Evolutionary conservation across 2,329 filamentous ascomycete genomes (phyloP).

Genomic region (Ceratocystis variospora): DNA sequence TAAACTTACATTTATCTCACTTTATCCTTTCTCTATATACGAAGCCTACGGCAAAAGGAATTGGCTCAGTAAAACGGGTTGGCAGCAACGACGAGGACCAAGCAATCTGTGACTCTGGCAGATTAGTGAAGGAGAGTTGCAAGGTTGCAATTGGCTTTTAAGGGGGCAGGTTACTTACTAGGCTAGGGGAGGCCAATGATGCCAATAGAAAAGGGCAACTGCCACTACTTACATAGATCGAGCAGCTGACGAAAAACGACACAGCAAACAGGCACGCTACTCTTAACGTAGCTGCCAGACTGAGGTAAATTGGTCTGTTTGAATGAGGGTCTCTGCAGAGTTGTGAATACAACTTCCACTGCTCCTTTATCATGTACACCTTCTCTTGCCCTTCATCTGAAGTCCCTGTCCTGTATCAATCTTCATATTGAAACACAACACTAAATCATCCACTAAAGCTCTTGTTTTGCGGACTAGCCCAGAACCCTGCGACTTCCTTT

Average conservation of each 20-base stretch:
- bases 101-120: background rate
- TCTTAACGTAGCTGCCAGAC: background rate
- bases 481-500: constrained; percentile 2
- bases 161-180: background rate
- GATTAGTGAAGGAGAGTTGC: background rate
- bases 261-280: background rate
- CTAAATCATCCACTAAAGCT: constrained; percentile 4
- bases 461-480: background rate
- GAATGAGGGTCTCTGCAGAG: background rate
- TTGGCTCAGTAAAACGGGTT: background rate
- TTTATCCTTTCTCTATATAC: too few relatives aligned
- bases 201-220: constrained; percentile 1
- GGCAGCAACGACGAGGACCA: background rate
- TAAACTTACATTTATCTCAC: too few relatives aligned
- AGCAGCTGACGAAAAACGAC: background rate
- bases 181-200: background rate
- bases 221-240: background rate
- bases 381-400: constrained; percentile 3
- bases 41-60: too few relatives aligned
- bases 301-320: background rate
- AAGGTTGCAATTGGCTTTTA: constrained; percentile 8
- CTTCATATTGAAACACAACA: constrained; percentile 6
- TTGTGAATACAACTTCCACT: background rate
- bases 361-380: background rate
- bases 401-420: constrained; percentile 1